Evolutionary conservation across 306 rosid genomes (phyloP).

Genomic region (Glycine tomentella): DNA sequence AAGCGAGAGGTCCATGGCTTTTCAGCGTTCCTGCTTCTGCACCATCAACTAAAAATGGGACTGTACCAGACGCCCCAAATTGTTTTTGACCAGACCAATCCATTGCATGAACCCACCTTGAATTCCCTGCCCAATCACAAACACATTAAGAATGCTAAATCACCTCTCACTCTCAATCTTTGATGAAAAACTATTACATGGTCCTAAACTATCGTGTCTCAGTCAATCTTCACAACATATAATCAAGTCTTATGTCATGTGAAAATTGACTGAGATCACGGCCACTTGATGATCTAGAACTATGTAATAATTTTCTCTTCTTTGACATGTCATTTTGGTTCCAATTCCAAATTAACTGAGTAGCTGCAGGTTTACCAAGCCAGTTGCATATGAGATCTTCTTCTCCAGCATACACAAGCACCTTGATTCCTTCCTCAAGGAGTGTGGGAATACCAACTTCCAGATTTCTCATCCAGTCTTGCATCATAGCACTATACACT

Average conservation of each 20-base stretch:
- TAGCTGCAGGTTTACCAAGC: conserved; percentile 72
- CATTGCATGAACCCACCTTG: conserved; percentile 93
- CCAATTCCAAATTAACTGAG: conserved; percentile 15
- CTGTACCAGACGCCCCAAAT: conserved; percentile 56
- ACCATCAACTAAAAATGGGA: conserved; percentile 70
- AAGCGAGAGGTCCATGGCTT: conserved; percentile 82
- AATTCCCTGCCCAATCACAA: conserved; percentile 68
- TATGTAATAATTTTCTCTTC: background rate
- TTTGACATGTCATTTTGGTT: background rate
- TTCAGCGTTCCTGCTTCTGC: conserved; percentile 76
- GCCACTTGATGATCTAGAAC: no score
- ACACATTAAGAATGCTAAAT: conserved; percentile 1
- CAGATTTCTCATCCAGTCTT: conserved; percentile 96
- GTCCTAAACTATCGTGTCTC: no score
- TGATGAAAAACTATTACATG: no score
- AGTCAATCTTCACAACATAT: no score
- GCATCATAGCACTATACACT: conserved; percentile 67
- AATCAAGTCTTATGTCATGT: no score
- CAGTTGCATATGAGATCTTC: conserved; percentile 94
- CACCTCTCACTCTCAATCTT: no score
- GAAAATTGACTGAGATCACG: no score
- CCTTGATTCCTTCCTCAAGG: conserved; percentile 85
- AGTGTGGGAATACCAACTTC: conserved; percentile 92
- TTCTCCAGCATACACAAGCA: conserved; percentile 95
- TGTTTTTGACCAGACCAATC: conserved; percentile 83